Base-by-base conservation (phyloP, 192 early-diverging fungal genomes). In the Chytriomyces confervae region DNA sequence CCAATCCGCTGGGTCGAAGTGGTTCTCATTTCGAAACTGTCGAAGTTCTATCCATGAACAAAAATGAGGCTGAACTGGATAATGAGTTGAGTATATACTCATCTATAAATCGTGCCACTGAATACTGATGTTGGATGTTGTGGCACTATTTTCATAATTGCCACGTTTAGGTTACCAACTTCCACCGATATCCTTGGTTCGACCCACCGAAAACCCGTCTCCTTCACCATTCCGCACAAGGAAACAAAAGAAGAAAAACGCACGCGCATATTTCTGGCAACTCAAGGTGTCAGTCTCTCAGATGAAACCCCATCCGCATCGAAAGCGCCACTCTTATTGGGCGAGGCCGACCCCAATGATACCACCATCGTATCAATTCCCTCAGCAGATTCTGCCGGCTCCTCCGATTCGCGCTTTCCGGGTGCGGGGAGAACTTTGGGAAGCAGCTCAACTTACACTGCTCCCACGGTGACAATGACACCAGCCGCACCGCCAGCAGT, bases 221-320 rank as follows among this genome's bases (percentile, higher is more conserved):
- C 29, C 29, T 36, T 36, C 29, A 36, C 29, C 2, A 36, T 36
- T 36, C 29, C 29, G 29, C 29, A 36, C 29, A 36, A 36, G 29
- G 72, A 74, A 74, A 62, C 72, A 13, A 27, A 18, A 63, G 61
- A 74, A 23, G 45, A 74, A 47, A 74, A 74, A 63, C 72, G 72
- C 1, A 61, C 57, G 18, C 72, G 72, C 36, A 62, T 74, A 11
- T 24, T 65, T 2, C 0, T n/a, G 57, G 16, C 16, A 10, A 45
- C 27, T 7, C 20, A 45, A 61, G 46, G 9, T 9, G 3, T 62
- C 61, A 51, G 27, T 27, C 3, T 45, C n/a, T 2, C 18, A n/a
- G 18, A 7, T 45, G 72, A 36, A 36, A 36, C 29, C 29, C 29
- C 44, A 36, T 29, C 11, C 7, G 27, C 44, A 61, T 45, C 29